Evolutionary conservation across 2,329 filamentous ascomycete species (phyloP), one percentile per base, ranked within the genome.

Genomic region (Cercospora berteroae): DNA sequence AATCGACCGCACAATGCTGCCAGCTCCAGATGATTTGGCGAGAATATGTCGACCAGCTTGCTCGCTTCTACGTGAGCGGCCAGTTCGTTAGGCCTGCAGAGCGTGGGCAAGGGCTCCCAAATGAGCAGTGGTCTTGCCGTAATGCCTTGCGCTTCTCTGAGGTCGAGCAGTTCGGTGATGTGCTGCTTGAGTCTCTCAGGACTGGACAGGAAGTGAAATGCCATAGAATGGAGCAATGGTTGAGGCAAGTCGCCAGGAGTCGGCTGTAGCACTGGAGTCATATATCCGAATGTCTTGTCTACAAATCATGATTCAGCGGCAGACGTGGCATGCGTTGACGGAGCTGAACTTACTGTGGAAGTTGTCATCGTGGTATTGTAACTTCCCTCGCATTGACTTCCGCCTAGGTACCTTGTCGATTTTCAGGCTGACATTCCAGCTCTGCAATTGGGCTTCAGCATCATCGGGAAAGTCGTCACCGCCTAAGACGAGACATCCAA

Each of bases 1-100:
- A 67, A 58, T 25, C 56, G 56, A 48, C 66, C 67, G 61, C 74
- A 76, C 50, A 77, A 69, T 1, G 66, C 64, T 8, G 64, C 67
- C 3, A 77, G 69, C 67, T 77, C 75, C 5, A 67, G 62, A 57
- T 77, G 74, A 44, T 77, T 77, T n/a, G 75, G 75, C 6, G 75
- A 77, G 66, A 76, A 77, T 12, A 77, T 70, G 18, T 72, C 69
- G 7, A 75, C 72, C 0, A 72, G 42, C 18, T 61, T 65, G 31
- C 65, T 67, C 6, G 68, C 70, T 10, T 69, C 50, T n/a, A 69
- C 52, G 52, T 76, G 74, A 20, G 42, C 58, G 5, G 63, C 62
- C 8, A 75, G 66, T 4, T 67, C 70, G 6, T 70, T 67, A 6
- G 72, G 68, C 4, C 63, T 71, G 67, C 75, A 76, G 7, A 69